Conservation (phyloP, 192 early-diverging fungal genomes). For the Entomortierella chlamydospora region DNA sequence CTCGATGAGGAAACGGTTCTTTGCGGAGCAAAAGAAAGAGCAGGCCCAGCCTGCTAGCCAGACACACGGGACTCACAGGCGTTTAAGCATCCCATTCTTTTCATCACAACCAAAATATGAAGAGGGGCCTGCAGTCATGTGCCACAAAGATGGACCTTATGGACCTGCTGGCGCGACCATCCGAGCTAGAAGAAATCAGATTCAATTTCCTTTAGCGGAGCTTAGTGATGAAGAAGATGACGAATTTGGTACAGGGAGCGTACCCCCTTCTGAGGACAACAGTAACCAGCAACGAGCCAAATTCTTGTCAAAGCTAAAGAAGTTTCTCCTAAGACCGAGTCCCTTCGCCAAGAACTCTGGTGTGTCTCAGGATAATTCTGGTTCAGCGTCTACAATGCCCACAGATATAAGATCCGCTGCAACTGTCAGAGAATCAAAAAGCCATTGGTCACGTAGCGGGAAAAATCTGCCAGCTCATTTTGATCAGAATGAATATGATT, state of each 20-base stretch:
- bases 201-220: conserved; percentile 9
- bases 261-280: neutral
- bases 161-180: conserved; percentile 16
- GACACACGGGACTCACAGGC: neutral
- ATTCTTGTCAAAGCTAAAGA: conserved; percentile 35
- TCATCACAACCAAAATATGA: conserved; percentile 4
- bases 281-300: conserved; percentile 19
- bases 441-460: conserved; percentile 23
- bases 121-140: neutral
- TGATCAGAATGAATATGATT: neutral
- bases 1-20: conserved; percentile 43
- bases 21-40: conserved; percentile 48
- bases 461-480: conserved; percentile 2
- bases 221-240: conserved; percentile 27
- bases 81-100: conserved; percentile 6
- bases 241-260: neutral
- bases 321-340: conserved; percentile 34
- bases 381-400: neutral
- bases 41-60: neutral
- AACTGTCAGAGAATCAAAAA: conserved; percentile 16
- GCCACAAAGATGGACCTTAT: conserved; percentile 10
- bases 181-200: conserved; percentile 8
- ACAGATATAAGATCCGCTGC: neutral
- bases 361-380: neutral
- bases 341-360: conserved; percentile 16